A percentile compares a stretch with the other conserved stretches of the same genome.
phyloP scores from a whole-genome alignment of 1,284 basidiomycete genomes.

The Puccinia hordei region DNA sequence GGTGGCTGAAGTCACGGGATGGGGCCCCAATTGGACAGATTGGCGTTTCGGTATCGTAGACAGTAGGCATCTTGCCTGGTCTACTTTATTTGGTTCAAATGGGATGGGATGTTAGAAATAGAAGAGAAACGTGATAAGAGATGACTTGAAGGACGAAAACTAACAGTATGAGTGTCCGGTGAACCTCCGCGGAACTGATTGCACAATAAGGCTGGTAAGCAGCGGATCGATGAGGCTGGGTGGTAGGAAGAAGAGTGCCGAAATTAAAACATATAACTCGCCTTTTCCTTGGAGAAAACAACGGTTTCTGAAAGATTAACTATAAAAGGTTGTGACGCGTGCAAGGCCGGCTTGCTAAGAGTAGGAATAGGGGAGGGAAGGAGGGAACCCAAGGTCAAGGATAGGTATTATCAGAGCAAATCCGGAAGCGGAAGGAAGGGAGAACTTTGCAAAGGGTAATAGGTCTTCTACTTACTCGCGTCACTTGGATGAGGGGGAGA shows the following conservation, averaged over 20 bases:
- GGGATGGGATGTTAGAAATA: neutral
- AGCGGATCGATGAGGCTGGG: neutral
- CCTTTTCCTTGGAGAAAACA: too few species aligned
- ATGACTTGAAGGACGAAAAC: too few species aligned
- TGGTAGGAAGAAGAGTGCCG: neutral
- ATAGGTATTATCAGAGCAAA: neutral
- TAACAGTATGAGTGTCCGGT: too few species aligned
- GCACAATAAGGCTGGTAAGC: neutral
- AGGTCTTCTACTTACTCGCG: neutral
- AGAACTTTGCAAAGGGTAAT: neutral
- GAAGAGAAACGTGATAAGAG: too few species aligned
- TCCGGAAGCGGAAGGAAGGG: neutral
- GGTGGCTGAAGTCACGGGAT: neutral
- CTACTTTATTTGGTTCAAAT: neutral
- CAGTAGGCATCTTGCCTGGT: neutral
- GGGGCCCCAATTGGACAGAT: constrained; percentile 10
- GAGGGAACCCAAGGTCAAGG: neutral
- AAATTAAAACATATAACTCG: neutral
- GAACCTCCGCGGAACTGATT: neutral
- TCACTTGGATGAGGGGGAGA: too few species aligned
- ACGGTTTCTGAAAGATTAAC: neutral
- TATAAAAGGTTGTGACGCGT: neutral
- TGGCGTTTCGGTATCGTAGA: neutral
- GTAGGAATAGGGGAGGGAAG: neutral
- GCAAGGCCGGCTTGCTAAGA: constrained; percentile 11